These are phyloP conservation scores for Phyllosticta citrichinensis DNA, from an alignment of 2,329 filamentous ascomycete species.

Conservation along the genomic window DNA sequence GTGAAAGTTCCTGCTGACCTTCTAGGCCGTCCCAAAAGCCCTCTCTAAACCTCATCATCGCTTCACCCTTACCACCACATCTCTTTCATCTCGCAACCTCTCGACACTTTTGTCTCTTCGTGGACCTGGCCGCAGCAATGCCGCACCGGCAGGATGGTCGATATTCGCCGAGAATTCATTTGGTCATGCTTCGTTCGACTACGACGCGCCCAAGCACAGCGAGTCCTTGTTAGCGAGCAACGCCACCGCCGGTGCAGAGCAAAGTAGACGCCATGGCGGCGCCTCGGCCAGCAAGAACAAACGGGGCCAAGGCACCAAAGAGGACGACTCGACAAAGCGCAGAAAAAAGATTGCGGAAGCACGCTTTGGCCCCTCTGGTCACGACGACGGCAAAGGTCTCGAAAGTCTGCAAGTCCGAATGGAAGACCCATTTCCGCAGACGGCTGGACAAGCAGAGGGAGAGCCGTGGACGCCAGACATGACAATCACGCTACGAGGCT, in stretches of 20 bases:
- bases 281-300: neutral
- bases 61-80: conserved; percentile 58
- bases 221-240: neutral
- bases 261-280: neutral
- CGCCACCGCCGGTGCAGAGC: neutral
- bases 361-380: conserved; percentile 54
- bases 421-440: conserved; percentile 32
- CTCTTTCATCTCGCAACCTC: conserved; percentile 61
- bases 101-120: conserved; percentile 57
- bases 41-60: conserved; percentile 64
- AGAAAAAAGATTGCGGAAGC: conserved; percentile 52
- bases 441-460: conserved; percentile 2
- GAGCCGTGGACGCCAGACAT: conserved; percentile 47
- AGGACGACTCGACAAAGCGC: conserved; percentile 39
- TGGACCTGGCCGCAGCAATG: conserved; percentile 60
- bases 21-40: conserved; percentile 64
- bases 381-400: conserved; percentile 29
- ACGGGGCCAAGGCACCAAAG: neutral
- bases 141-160: conserved; percentile 67
- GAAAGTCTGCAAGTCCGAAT: conserved; percentile 42
- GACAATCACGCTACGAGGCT: conserved; percentile 60
- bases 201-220: neutral
- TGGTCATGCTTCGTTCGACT: conserved; percentile 42
- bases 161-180: conserved; percentile 59
- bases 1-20: neutral